Conservation (phyloP, 192 early-diverging fungal species). For the Endogone sp. region DNA sequence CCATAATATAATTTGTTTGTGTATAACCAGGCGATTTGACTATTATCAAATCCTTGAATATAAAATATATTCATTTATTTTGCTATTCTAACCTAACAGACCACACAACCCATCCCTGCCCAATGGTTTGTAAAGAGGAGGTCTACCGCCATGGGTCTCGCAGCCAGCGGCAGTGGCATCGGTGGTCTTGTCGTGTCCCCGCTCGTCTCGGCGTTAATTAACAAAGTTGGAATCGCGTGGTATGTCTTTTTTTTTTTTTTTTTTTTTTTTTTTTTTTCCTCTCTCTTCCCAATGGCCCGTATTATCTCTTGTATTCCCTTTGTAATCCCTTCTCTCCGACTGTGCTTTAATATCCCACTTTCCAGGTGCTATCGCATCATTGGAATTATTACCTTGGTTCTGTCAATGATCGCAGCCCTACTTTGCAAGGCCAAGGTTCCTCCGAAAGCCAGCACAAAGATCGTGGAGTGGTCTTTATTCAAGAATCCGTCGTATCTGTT, state of each 20-base stretch:
- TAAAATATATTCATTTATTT: no score
- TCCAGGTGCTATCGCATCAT: slow-evolving; percentile 3
- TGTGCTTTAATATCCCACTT: no score
- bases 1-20: slow-evolving; percentile 5
- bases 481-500: slow-evolving; percentile 1
- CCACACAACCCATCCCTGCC: slow-evolving; percentile 27
- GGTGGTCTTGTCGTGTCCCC: slow-evolving; percentile 65
- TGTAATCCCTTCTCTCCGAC: no score
- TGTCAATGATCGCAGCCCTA: background rate
- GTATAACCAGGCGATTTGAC: no score
- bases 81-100: no score
- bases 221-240: background rate
- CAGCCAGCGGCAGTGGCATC: slow-evolving; percentile 66
- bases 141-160: slow-evolving; percentile 68
- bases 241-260: no score
- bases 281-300: no score
- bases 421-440: background rate
- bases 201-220: background rate
- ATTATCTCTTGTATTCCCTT: no score
- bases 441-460: background rate
- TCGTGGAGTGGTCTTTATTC: background rate
- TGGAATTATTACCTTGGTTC: background rate
- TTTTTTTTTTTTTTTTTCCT: no score
- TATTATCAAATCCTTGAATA: no score
- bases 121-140: slow-evolving; percentile 69